Conservation (phyloP, 306 rosid species). For the Quillaja saponaria region DNA sequence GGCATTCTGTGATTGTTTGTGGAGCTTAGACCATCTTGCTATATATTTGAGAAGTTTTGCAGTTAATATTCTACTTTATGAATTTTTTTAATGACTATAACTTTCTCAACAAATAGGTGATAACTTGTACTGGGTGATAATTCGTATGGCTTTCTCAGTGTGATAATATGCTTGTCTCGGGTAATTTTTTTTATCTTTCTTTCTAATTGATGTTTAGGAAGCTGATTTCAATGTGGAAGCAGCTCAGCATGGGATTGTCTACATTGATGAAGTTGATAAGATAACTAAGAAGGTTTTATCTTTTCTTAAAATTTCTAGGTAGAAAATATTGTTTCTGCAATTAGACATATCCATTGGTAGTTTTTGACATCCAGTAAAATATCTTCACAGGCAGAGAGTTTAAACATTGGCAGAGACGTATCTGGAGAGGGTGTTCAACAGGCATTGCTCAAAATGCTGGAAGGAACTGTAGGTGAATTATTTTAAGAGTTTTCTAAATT, state of each 20-base stretch:
- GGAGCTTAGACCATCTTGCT: constrained; percentile 1
- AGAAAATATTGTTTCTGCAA: constrained; percentile 5
- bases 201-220: constrained; percentile 50
- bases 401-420: constrained; percentile 70
- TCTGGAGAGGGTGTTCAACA: constrained; percentile 85
- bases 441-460: constrained; percentile 75
- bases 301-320: not conserved
- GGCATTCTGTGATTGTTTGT: constrained; percentile 3
- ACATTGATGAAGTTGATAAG: constrained; percentile 77
- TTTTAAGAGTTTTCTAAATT: not conserved
- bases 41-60: not conserved
- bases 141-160: too few species aligned
- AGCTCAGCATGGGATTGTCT: constrained; percentile 71
- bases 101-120: too few species aligned
- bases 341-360: too few species aligned
- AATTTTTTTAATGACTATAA: too few species aligned
- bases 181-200: too few species aligned
- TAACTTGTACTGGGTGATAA: too few species aligned
- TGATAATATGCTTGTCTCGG: too few species aligned
- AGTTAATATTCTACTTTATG: constrained; percentile 9
- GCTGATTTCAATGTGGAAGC: constrained; percentile 70
- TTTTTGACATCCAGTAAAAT: not conserved
- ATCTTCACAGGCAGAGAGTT: constrained; percentile 53
- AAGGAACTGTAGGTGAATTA: constrained; percentile 65
- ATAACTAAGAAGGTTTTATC: constrained; percentile 62